These are phyloP conservation scores for Nyctanthes arbortristis DNA, from an alignment of 257 asterid species.

Conservation along the genomic window DNA sequence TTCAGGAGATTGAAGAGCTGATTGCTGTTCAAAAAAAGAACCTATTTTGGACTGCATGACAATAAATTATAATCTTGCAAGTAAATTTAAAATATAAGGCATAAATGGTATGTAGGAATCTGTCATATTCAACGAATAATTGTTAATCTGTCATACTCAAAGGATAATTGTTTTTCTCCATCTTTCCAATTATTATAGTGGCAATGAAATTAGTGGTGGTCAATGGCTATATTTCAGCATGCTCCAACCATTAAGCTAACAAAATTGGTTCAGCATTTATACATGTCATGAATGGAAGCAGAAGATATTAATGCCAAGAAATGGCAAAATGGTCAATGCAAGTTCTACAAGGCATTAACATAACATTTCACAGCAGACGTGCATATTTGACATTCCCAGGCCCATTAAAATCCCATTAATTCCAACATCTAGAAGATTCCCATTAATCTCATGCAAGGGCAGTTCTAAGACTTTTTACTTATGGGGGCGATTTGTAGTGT, in stretches of 20 bases:
- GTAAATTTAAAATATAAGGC: too few relatives aligned
- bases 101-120: too few relatives aligned
- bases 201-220: not conserved
- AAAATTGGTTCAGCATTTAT: not conserved
- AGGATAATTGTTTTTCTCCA: too few relatives aligned
- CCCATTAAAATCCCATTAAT: slow-evolving; percentile 90
- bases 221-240: slow-evolving; percentile 1
- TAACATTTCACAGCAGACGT: slow-evolving; percentile 49
- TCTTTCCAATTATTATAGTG: too few relatives aligned
- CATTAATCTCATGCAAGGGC: slow-evolving; percentile 53
- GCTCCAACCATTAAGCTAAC: slow-evolving; percentile 7
- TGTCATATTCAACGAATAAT: too few relatives aligned
- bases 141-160: too few relatives aligned
- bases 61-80: not conserved
- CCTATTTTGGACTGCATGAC: not conserved
- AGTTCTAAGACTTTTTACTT: too few relatives aligned
- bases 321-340: not conserved
- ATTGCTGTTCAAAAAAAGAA: not conserved
- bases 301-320: not conserved
- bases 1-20: not conserved
- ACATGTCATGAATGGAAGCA: not conserved
- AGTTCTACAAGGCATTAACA: slow-evolving; percentile 2
- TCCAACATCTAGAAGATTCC: slow-evolving; percentile 40
- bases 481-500: too few relatives aligned
- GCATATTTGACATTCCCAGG: slow-evolving; percentile 99